A percentile compares a stretch with the other conserved stretches of the same genome.
Evolutionary conservation across 2,329 filamentous ascomycete genomes (phyloP).

Genomic region (Colletotrichum sp.): DNA sequence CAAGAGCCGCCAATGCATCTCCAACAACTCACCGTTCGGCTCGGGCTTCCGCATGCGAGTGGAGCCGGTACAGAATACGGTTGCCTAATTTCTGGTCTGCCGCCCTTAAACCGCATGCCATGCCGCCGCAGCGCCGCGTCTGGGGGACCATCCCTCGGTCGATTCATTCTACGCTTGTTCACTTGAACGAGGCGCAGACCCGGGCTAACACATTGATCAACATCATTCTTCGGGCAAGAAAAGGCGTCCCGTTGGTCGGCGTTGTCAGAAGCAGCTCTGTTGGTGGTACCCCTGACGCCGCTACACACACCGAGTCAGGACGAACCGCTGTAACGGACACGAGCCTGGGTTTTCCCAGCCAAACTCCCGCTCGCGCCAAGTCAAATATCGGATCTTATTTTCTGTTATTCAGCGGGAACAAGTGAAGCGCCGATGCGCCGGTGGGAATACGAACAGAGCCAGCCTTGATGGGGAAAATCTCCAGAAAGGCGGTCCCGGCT

Average conservation of each 20-base stretch:
- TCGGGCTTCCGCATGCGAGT: neutral
- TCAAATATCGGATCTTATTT: neutral
- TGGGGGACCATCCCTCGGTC: neutral
- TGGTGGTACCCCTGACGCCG: neutral
- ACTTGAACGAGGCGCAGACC: neutral
- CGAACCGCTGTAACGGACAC: neutral
- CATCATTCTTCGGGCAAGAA: neutral
- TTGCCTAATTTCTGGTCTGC: neutral
- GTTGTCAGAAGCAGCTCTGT: neutral
- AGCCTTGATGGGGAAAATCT: neutral
- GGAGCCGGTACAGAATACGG: neutral
- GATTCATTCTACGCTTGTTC: neutral
- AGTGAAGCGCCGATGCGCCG: conserved; percentile 1
- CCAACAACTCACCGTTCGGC: neutral
- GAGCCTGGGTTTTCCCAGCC: neutral
- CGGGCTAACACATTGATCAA: neutral
- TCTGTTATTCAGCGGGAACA: neutral
- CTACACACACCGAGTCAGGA: neutral
- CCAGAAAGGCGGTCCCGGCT: neutral
- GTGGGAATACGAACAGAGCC: neutral
- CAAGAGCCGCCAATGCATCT: neutral
- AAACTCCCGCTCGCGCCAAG: neutral
- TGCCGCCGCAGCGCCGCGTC: neutral
- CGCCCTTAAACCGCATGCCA: neutral
- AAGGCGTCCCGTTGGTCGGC: neutral